Percentiles rank a stretch among this genome's conserved stretches.
These are phyloP conservation scores for Acorus calamus DNA, from an alignment of 106 monocot genomes.

Conservation along the genomic window DNA sequence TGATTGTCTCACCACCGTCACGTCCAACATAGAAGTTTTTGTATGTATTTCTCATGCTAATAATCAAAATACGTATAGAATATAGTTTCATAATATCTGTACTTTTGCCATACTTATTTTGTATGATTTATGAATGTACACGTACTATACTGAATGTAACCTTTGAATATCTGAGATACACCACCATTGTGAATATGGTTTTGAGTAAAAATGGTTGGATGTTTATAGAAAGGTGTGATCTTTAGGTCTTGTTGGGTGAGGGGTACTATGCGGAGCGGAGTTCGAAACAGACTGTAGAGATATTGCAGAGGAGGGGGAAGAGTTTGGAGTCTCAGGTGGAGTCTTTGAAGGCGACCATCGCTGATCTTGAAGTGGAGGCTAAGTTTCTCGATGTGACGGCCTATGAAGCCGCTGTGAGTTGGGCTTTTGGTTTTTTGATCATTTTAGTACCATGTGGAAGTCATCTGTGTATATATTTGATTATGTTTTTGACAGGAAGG, in stretches of 20 bases:
- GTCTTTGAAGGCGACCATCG: slow-evolving; percentile 38
- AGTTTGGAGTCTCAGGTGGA: slow-evolving; percentile 56
- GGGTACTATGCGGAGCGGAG: slow-evolving; percentile 75
- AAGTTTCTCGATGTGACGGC: slow-evolving; percentile 72
- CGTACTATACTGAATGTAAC: too few relatives aligned
- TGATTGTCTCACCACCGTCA: too few relatives aligned
- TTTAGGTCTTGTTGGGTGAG: slow-evolving; percentile 88
- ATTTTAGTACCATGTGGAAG: neutral
- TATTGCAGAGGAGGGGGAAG: slow-evolving; percentile 64
- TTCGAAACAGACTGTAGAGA: slow-evolving; percentile 79
- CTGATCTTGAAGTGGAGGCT: slow-evolving; percentile 65
- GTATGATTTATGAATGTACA: too few relatives aligned
- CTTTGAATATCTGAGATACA: too few relatives aligned
- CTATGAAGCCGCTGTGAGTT: slow-evolving; percentile 62
- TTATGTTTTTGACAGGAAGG: slow-evolving; percentile 54
- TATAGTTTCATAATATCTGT: too few relatives aligned
- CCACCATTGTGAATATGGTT: too few relatives aligned
- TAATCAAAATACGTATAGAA: too few relatives aligned
- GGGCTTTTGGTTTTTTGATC: neutral
- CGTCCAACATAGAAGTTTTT: too few relatives aligned
- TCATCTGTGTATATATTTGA: neutral
- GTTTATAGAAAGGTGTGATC: neutral
- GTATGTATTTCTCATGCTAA: too few relatives aligned
- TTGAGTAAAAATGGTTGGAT: too few relatives aligned
- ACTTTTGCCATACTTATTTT: too few relatives aligned